Evolutionary conservation across 2,329 filamentous ascomycete species (phyloP), one percentile per base, ranked within the genome.

Genomic region (Chaetomium sp.): DNA sequence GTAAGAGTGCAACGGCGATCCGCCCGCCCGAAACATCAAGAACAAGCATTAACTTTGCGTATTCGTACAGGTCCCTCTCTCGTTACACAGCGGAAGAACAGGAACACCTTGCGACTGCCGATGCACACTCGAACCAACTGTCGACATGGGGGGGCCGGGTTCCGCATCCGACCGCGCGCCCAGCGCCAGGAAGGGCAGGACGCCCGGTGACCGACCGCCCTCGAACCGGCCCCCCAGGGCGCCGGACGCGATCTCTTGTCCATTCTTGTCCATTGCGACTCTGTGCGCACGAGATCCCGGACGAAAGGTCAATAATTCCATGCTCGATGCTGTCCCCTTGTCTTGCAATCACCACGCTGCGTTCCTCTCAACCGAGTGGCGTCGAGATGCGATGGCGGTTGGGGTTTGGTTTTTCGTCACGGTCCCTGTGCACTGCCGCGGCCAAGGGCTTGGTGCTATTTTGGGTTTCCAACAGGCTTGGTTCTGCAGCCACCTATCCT

Each of bases 181-280:
- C 56, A 61, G 53, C 33, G 54, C 65, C 62, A 62, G 57, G 57
- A 64, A 56, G 6, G 60, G 60, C 66, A 65, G 66, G 27, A 29
- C 57, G 42, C 59, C 63, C 60, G 63, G 5, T 42, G 21, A 27
- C 29, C 12, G 16, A 57, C 27, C 27, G 7, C 10, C 31, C 31
- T 33, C 31, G 7, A 29, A 29, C 31, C 31, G 7, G n/a, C n/a
- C 31, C 38, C 38, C 53, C 57, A 58, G 16, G 31, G 23, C 38
- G 16, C 45, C 60, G 59, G 59, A 38, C 42, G 62, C 50, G 38
- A 61, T 45, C 27, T 53, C 51, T 29, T 51, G 53, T 51, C 27
- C 57, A 19, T 16, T 53, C 51, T 29, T 51, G 53, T 51, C 27
- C 57, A 19, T 16, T 49, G n/a, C 42, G 27, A 58, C 56, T 29